These are phyloP conservation scores for Tulasnella sp. DNA, from an alignment of 768 basidiomycete genomes.

Conservation along the genomic window DNA sequence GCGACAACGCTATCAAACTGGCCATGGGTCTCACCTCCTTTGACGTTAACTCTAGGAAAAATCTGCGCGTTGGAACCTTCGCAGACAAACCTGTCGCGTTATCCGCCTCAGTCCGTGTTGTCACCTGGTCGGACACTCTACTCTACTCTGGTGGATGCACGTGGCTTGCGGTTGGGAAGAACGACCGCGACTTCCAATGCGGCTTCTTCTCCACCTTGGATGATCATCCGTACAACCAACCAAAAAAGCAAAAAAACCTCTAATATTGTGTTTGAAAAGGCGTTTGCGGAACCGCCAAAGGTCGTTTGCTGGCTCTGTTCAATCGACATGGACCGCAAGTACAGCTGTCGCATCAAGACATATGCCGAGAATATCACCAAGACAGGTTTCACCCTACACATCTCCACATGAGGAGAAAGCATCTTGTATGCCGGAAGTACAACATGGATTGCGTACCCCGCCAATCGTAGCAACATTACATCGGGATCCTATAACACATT, in stretches of 20 bases:
- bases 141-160: not conserved
- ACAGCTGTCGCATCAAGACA: conserved; percentile 2
- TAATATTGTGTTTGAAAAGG: conserved; percentile 5
- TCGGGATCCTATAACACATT: not conserved
- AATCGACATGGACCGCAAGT: not conserved
- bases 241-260: conserved; percentile 4
- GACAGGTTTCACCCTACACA: conserved; percentile 10
- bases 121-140: not conserved
- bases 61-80: too few species aligned
- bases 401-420: conserved; percentile 12
- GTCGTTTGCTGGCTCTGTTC: conserved; percentile 1
- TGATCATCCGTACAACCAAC: conserved; percentile 10
- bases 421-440: not conserved
- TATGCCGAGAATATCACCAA: not conserved
- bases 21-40: too few species aligned
- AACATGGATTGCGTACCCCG: conserved; percentile 17
- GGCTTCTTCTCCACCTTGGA: conserved; percentile 12
- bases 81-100: not conserved
- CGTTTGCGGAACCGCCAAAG: conserved; percentile 13
- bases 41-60: too few species aligned
- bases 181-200: conserved; percentile 2
- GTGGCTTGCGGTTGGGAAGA: not conserved
- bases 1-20: too few species aligned
- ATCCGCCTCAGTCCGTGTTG: not conserved
- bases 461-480: not conserved